A percentile compares a stretch with the other conserved stretches of the same genome.
Conservation (phyloP, 1,284 basidiomycete genomes). For the Athelia psychrophila region DNA sequence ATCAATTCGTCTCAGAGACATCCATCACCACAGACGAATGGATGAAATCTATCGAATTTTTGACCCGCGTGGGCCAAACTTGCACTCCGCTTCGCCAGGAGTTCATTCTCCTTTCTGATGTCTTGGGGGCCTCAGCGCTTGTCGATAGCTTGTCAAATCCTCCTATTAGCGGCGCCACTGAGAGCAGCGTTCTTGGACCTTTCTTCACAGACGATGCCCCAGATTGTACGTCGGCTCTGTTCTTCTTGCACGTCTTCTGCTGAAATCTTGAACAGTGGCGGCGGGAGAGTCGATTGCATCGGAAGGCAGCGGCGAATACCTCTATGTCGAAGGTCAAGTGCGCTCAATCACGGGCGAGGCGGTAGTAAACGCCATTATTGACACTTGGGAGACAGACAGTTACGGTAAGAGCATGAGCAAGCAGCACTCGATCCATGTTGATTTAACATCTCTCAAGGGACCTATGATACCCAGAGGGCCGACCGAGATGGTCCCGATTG, state of each 20-base stretch:
- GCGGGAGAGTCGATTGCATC: conserved; percentile 69
- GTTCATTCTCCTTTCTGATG: conserved; percentile 81
- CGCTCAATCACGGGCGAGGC: conserved; percentile 66
- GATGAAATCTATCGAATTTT: conserved; percentile 76
- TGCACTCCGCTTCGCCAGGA: conserved; percentile 78
- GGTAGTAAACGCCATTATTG: conserved; percentile 63
- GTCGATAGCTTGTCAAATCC: conserved; percentile 81
- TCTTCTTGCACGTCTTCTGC: background rate
- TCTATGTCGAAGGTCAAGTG: conserved; percentile 77
- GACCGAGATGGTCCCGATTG: conserved; percentile 67
- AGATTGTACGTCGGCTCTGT: conserved; percentile 47
- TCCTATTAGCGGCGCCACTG: conserved; percentile 61
- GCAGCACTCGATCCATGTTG: conserved; percentile 15
- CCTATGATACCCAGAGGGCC: conserved; percentile 65
- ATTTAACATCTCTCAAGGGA: conserved; percentile 30
- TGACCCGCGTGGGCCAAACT: conserved; percentile 72
- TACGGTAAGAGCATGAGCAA: conserved; percentile 59
- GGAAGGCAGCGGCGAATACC: conserved; percentile 79
- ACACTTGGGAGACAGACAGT: conserved; percentile 88
- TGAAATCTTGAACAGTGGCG: conserved; percentile 35
- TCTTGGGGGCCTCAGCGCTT: conserved; percentile 74
- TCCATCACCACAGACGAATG: conserved; percentile 81
- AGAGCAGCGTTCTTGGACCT: conserved; percentile 79
- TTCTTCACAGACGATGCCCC: conserved; percentile 83
- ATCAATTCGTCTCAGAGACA: conserved; percentile 72